Conservation (phyloP, 2,329 filamentous ascomycete genomes). For the Fusarium tanahbumbuense region DNA sequence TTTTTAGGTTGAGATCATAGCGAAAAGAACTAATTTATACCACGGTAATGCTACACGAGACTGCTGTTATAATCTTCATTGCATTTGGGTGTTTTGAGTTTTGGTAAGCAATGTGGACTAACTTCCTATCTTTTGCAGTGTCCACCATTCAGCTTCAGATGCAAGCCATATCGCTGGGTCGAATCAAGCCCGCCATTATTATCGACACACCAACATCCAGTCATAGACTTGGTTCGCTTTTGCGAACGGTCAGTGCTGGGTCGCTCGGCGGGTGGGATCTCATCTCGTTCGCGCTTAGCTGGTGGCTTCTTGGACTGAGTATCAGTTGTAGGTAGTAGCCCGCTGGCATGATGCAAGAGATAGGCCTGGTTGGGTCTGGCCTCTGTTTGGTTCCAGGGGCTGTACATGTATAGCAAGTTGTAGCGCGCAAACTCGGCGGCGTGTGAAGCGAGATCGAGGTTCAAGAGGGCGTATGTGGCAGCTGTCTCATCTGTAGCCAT, state of each 20-base stretch:
- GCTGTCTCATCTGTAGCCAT: too few relatives aligned
- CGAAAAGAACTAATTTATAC: conserved; percentile 34
- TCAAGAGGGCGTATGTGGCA: not conserved
- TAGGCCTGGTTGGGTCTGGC: not conserved
- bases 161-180: not conserved
- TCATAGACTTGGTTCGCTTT: not conserved
- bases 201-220: too few relatives aligned
- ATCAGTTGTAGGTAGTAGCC: not conserved
- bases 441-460: not conserved
- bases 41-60: not conserved
- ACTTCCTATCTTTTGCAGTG: not conserved
- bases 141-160: not conserved
- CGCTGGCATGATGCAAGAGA: not conserved
- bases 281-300: not conserved
- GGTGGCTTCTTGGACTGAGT: not conserved
- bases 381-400: not conserved
- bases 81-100: not conserved
- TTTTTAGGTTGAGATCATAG: conserved; percentile 34
- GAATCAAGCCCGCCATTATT: too few relatives aligned
- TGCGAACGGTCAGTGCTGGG: not conserved
- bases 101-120: not conserved
- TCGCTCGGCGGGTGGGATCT: not conserved
- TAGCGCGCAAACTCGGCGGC: not conserved
- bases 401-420: not conserved
- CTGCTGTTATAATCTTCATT: not conserved